Evolutionary conservation across 768 basidiomycete genomes (phyloP).

Genomic region (Pholiota microspora): DNA sequence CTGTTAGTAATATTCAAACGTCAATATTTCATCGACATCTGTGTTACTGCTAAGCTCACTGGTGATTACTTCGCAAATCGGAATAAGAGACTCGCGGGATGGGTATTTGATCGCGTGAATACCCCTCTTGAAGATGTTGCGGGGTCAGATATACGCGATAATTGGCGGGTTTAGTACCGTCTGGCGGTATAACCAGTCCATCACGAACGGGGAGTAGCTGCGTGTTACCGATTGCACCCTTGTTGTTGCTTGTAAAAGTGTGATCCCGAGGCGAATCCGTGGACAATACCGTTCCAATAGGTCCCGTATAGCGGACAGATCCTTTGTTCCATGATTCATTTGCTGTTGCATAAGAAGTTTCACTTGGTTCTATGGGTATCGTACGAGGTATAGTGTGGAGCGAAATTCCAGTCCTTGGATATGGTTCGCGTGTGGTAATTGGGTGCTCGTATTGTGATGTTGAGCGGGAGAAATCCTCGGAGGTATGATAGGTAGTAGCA

Average conservation of each 20-base stretch:
- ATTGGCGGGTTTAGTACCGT: neutral
- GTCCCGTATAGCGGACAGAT: conserved; percentile 16
- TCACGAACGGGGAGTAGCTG: neutral
- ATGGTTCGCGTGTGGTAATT: neutral
- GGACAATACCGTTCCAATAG: conserved; percentile 18
- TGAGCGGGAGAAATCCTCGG: neutral
- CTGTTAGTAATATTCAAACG: neutral
- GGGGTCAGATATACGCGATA: neutral
- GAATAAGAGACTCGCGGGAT: neutral
- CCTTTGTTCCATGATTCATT: conserved; percentile 8
- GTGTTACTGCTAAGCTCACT: neutral
- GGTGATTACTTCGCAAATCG: neutral
- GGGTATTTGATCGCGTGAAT: neutral
- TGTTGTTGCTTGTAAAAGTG: neutral
- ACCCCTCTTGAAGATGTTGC: neutral
- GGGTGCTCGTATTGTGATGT: neutral
- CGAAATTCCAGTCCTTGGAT: neutral
- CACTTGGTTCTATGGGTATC: neutral
- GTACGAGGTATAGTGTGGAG: neutral
- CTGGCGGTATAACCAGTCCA: neutral
- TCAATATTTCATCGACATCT: neutral
- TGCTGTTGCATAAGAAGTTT: neutral
- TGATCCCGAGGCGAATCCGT: conserved; percentile 1
- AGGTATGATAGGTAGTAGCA: neutral
- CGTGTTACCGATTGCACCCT: neutral